A percentile compares a stretch with the other conserved stretches of the same genome.
These are phyloP conservation scores for Skeletonema costatum DNA, from an alignment of 108 stramenopile genomes.

Conservation along the genomic window DNA sequence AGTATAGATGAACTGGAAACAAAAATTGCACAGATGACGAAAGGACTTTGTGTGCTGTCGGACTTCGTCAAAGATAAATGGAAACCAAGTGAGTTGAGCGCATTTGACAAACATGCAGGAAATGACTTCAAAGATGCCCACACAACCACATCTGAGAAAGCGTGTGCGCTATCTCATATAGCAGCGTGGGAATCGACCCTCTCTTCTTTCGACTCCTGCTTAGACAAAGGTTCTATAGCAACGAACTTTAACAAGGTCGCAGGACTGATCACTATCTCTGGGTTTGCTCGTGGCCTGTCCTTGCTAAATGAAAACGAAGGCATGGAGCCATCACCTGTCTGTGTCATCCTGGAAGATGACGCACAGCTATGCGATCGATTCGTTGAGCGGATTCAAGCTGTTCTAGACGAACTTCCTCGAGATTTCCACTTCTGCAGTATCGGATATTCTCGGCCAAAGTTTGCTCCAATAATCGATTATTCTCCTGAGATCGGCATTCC, in stretches of 20 bases:
- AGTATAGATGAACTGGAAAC: constrained; percentile 37
- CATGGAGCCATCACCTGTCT: constrained; percentile 74
- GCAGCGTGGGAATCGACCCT: constrained; percentile 55
- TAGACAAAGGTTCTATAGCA: neutral
- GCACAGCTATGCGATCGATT: constrained; percentile 84
- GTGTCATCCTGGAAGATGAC: constrained; percentile 84
- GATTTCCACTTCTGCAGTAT: constrained; percentile 89
- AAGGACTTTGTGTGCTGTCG: constrained; percentile 44
- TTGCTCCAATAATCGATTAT: constrained; percentile 78
- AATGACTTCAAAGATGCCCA: constrained; percentile 49
- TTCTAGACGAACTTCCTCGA: constrained; percentile 77
- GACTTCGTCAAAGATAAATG: constrained; percentile 60
- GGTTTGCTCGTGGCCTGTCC: constrained; percentile 66
- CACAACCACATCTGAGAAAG: constrained; percentile 61
- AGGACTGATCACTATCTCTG: constrained; percentile 59
- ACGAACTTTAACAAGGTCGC: constrained; percentile 7
- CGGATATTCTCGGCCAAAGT: constrained; percentile 81
- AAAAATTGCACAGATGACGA: constrained; percentile 21
- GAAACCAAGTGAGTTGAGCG: constrained; percentile 74
- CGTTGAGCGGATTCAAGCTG: constrained; percentile 57
- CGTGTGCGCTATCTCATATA: constrained; percentile 80
- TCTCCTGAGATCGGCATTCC: constrained; percentile 71
- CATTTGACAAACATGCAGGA: constrained; percentile 76
- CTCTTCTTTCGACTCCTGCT: neutral
- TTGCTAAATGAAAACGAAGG: constrained; percentile 48